Base-by-base conservation (phyloP, 352 stramenopile genomes). In the Pythium aquatile region DNA sequence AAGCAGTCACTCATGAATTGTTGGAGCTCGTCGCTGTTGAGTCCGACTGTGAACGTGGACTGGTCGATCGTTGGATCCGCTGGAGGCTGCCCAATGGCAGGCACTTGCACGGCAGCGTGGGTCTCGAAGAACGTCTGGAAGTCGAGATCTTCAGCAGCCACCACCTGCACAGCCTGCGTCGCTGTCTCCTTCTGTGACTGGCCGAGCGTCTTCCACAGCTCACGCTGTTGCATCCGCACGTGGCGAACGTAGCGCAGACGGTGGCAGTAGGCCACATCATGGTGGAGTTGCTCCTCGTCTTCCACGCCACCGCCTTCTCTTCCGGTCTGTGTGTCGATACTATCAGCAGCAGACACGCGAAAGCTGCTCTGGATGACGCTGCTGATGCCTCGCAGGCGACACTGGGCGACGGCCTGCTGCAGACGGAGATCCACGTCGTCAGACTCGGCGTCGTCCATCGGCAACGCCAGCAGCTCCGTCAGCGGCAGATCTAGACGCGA, bases 111-210 rank as follows among this genome's bases (percentile, higher is more conserved):
- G 68, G 77, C 72, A 3, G 76, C 78, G 55, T 77, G 88, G 37
- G 67, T 68, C 65, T 88, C 77, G 52, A 91, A 87, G 65, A 91
- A 91, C 48, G 73, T 71, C 57, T 91, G 77, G 40, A 87, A 81
- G 42, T 67, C 74, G n/a, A 88, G 9, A 3, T 78, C 63, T 1
- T 63, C 37, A 1, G 40, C 61, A 9, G 33, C 17, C 39, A 55
- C 71, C 29, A 32, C 60, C 1, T 73, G 59, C 3, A 88, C 37
- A 1, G 49, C 16, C n/a, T 35, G 48, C 3, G 3, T 2, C 16
- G 48, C 14, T 20, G 5, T 39, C 17, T 68, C 24, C 44, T 40
- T 6, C 14, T 55, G 5, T 32, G 28, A 3, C 9, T 52, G 5
- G 8, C 16, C 9, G 11, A 85, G 44, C 37, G 72, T 65, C 14